Base-by-base conservation (phyloP, 2,329 filamentous ascomycete species). In the Nemania sp. region DNA sequence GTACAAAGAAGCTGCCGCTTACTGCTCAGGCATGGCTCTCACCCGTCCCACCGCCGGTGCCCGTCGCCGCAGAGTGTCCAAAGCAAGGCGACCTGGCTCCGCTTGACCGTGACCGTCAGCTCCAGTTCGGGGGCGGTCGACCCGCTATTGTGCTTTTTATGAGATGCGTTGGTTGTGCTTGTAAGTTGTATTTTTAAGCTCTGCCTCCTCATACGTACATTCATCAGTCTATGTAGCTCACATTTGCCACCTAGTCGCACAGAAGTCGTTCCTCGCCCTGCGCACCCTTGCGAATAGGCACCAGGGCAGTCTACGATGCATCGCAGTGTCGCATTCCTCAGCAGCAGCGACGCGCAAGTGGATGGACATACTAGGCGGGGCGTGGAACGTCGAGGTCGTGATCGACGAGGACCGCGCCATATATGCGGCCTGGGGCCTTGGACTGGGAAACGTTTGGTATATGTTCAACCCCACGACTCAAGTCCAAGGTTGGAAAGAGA, bases 311-410 rank as follows among this genome's bases (percentile, higher is more conserved):
- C 79, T 89, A 11, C 82, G 82, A 66, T 89, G 87, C 79, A 80
- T 89, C 64, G 87, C 87, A 70, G 81, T 89, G 58, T 89, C 87
- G 26, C 88, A 90, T 79, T 85, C 87, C 45, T 89, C 87, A 8
- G 77, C 80, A 3, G 79, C 82, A 24, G 87, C 88, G 32, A 89
- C 88, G 1, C 77, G 81, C 43, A 86, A 85, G 70, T 89, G 87
- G 87, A 73, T 65, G 53, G 84, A 86, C 70, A 80, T 88, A 20
- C 77, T 89, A 13, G 87, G 87, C 75, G 87, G 87, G 66, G 80
- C 85, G 15, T 87, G 87, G 85, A 83, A 82, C 75, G 82, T 89
- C 32, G 81, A 86, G 69, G 77, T 89, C 2, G 76, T 89, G 64
- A 78, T 88, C 64, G 87, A 89, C 77, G 83, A 87, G 72, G 83